Evolutionary conservation across 768 basidiomycete genomes (phyloP).

Genomic region (Lactarius quietus): DNA sequence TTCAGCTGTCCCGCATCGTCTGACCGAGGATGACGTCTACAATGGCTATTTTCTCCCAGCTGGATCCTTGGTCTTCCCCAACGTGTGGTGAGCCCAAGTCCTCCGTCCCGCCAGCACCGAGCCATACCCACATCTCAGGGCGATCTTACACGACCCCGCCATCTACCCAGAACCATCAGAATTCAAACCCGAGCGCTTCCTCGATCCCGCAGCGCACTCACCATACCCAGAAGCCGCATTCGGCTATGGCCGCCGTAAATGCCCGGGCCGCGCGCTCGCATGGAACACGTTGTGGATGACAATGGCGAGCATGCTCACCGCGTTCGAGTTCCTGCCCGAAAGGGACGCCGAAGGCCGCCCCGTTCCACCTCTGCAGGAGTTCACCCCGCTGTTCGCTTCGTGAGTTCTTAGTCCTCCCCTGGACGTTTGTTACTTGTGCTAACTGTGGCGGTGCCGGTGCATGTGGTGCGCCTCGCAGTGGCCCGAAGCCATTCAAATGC

Average conservation of each 20-base stretch:
- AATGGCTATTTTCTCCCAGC: slow-evolving; percentile 15
- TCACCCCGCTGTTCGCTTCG: background rate
- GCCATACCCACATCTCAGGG: background rate
- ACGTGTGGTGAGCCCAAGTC: background rate
- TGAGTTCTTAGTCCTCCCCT: background rate
- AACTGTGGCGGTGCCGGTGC: no score
- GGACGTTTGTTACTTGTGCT: no score
- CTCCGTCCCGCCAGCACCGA: no score
- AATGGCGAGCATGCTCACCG: slow-evolving; percentile 19
- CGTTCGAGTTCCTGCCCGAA: slow-evolving; percentile 18
- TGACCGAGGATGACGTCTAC: slow-evolving; percentile 12
- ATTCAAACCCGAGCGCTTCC: slow-evolving; percentile 19
- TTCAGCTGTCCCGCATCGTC: slow-evolving; percentile 12
- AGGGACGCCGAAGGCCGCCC: slow-evolving; percentile 9
- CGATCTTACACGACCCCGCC: slow-evolving; percentile 10
- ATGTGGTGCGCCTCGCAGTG: background rate
- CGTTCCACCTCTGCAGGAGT: slow-evolving; percentile 3
- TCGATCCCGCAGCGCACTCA: slow-evolving; percentile 4
- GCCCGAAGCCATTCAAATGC: slow-evolving; percentile 17
- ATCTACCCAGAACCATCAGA: slow-evolving; percentile 9
- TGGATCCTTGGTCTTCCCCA: slow-evolving; percentile 6
- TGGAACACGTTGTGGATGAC: slow-evolving; percentile 4
- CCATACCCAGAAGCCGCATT: slow-evolving; percentile 1
- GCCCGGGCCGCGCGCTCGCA: slow-evolving; percentile 17
- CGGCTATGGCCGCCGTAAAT: slow-evolving; percentile 19